Base-by-base conservation (phyloP, 139 green algal species). In the Chlamydomonas sp. region DNA sequence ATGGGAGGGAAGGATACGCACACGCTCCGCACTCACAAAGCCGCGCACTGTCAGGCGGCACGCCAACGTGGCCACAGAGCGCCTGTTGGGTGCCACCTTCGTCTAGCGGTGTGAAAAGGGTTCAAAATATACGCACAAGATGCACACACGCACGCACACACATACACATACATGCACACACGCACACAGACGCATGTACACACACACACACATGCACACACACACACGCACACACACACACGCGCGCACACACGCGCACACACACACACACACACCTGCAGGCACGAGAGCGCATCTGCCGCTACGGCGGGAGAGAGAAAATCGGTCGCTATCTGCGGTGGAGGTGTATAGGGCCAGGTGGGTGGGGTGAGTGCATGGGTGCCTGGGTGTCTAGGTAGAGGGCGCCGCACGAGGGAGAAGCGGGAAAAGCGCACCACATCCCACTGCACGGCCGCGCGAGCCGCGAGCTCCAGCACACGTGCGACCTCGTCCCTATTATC, bases 261-360 rank as follows among this genome's bases (percentile, higher is more conserved):
- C 6, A 59, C 26, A 58, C n/a, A 65, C 30, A 38, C 24, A 36
- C 80, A 58, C 5, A 59, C 62, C 58, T 58, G 24, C n/a, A 90
- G 34, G 0, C 57, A 72, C 29, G 48, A n/a, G 69, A 88, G 67
- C 0, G 76, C 79, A 34, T 87, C 81, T 1, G 79, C 73, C 2
- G 81, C 75, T 2, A 89, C 73, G 0, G 88, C 72, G 0, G 88
- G 88, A 2, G 79, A 67, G 13, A 85, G 59, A 29, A 91, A 94
- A 33, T 85, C 76, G 2, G 70, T 83, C 54, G 67, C 75, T 20
- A 24, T 33, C 0, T 1, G 72, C 22, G 22, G 16, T 0, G 1
- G 48, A 28, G 33, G 24, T 26, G 35, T 34, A 8, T 22, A 57
- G 34, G 37, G 33, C 5, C 63, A 70, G 63, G 8, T 30, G 48